Evolutionary conservation across 352 stramenopile genomes (phyloP).

Genomic region (Pythium grandisporangium): DNA sequence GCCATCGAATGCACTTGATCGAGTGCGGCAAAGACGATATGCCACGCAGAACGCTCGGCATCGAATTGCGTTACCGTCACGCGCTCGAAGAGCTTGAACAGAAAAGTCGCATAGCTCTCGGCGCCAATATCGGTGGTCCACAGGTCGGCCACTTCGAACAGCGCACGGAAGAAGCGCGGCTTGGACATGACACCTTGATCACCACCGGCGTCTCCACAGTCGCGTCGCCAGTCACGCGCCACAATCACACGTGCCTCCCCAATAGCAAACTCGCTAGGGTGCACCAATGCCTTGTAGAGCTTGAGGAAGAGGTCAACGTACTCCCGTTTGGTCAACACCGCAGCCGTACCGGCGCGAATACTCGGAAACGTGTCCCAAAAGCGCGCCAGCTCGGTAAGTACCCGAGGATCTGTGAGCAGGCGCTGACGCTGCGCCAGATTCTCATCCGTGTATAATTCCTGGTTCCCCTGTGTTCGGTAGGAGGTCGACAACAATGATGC

Average conservation of each 20-base stretch:
- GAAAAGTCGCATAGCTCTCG: constrained; percentile 53
- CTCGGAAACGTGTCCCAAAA: constrained; percentile 72
- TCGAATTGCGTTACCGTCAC: constrained; percentile 73
- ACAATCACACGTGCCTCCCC: constrained; percentile 60
- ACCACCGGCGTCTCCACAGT: constrained; percentile 38
- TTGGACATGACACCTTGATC: constrained; percentile 40
- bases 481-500: too few relatives aligned
- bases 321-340: constrained; percentile 34
- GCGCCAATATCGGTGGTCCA: constrained; percentile 63
- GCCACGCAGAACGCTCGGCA: constrained; percentile 48
- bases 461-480: constrained; percentile 71
- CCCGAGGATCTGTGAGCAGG: constrained; percentile 31
- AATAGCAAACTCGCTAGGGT: constrained; percentile 63
- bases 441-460: constrained; percentile 54
- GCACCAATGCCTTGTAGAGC: constrained; percentile 71
- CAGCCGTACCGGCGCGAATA: constrained; percentile 34
- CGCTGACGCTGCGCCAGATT: constrained; percentile 50
- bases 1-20: constrained; percentile 60
- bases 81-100: constrained; percentile 68
- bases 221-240: constrained; percentile 62
- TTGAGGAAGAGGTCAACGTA: constrained; percentile 80
- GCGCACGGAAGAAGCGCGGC: constrained; percentile 39
- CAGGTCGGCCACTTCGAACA: constrained; percentile 82
- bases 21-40: constrained; percentile 64
- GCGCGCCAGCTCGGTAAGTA: constrained; percentile 36